Evolutionary conservation across 495 filamentous ascomycete species (phyloP), one percentile per base, ranked within the genome.

Genomic region (Aspergillus hancockii): DNA sequence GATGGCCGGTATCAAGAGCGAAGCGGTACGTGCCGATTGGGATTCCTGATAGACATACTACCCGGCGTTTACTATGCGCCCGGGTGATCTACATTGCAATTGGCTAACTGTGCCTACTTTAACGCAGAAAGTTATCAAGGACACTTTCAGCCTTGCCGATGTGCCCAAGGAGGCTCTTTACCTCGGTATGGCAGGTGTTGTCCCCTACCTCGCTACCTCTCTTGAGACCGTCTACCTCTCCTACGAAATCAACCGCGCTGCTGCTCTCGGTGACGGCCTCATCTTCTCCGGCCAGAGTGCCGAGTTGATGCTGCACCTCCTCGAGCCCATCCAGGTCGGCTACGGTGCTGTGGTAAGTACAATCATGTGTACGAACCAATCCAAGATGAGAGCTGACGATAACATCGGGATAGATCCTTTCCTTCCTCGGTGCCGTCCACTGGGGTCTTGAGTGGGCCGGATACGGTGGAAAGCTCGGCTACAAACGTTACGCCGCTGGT

Each of bases 401-500:
- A n/a, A 60, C 30, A 21, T 13, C 16, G 4, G 28, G 49, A 19
- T 21, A 41, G 88, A 92, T 97, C 65, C 88, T 97, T 66, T 96
- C 92, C 47, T 98, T 98, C 83, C 84, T 98, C 22, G 94, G 94
- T 50, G 94, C 95, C 36, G 85, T 97, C 66, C 94, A 98, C 74
- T 98, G 95, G 95, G 90, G 90, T 62, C 76, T 93, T 56, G 90
- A 93, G 75, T 92, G 84, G 78, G 89, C 89, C 56, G 80, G 83
- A 59, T 85, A 86, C 80, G 81, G 93, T 75, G 84, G 93, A 67
- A 72, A 83, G 71, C 80, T 85, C 60, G 82, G 87, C 71, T 90
- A 90, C 72, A 79, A 72, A 57, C 88, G 94, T 52, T 98, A 96
- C 70, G 86, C 84, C 28, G 83, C 92, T 59, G 94, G 93, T 62